A percentile compares a stretch with the other conserved stretches of the same genome.
Conservation (phyloP, 768 basidiomycete genomes). For the Mycena pura region DNA sequence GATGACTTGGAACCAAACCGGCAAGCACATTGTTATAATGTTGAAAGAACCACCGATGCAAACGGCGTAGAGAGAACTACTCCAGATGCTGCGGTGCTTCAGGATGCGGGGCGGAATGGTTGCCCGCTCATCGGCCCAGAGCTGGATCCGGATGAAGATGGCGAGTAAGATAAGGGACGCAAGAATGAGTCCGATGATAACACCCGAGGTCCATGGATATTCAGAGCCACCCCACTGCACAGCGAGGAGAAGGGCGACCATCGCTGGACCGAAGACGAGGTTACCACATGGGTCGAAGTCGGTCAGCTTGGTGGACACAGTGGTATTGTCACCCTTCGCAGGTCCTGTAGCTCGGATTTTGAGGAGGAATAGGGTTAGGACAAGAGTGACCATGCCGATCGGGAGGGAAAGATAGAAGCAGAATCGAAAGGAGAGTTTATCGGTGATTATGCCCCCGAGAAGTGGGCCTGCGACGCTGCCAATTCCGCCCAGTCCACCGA, state of each 20-base stretch:
- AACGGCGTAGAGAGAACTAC: constrained; percentile 14
- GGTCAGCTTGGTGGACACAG: background rate
- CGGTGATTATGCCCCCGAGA: constrained; percentile 39
- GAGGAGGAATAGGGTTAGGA: constrained; percentile 20
- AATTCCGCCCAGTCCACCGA: constrained; percentile 38
- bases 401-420: constrained; percentile 26
- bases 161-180: constrained; percentile 29
- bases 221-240: constrained; percentile 52
- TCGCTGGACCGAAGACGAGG: constrained; percentile 14
- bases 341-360: constrained; percentile 17
- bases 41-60: constrained; percentile 20
- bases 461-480: constrained; percentile 35
- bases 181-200: too few relatives aligned
- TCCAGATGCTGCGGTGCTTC: constrained; percentile 15
- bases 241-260: constrained; percentile 35
- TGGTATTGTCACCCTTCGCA: background rate
- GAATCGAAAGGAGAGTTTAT: constrained; percentile 43
- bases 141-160: constrained; percentile 17
- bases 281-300: constrained; percentile 21
- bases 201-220: constrained; percentile 48
- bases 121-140: constrained; percentile 5
- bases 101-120: constrained; percentile 24
- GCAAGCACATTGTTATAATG: constrained; percentile 14
- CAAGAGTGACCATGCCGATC: constrained; percentile 18
- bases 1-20: constrained; percentile 43